Base-by-base conservation (phyloP, 805 yeast species). In the Saturnispora kantuleensis region DNA sequence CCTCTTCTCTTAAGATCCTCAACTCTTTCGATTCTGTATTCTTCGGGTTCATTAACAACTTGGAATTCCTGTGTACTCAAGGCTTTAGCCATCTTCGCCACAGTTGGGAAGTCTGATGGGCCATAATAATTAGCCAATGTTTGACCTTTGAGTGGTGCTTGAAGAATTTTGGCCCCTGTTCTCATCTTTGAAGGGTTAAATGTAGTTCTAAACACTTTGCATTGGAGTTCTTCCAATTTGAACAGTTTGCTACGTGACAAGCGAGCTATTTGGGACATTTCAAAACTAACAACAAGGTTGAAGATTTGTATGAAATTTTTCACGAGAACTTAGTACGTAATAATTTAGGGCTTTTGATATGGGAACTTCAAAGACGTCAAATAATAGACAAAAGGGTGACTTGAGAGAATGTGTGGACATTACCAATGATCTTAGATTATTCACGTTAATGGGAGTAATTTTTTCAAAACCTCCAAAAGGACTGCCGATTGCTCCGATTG, bases 1-100 rank as follows among this genome's bases (percentile, higher is more conserved):
- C 86, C 89, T 76, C 93, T 83, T 74, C 83, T 80, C 70, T 79
- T 84, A 64, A 85, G 73, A 39, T 68, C 69, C 47, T 66, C 77
- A 17, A 77, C 79, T 76, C 78, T 78, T 47, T 68, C 73, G 49
- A 81, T 57, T 63, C 95, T 73, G 63, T 81, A 79, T 36, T 71
- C 76, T 59, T 84, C 94, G 48, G 75, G 77, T 44, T 81, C 83
- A 53, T 83, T 82, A 5, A 73, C 70, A 51, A 84, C 73, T 42
- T 68, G 67, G 35, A 50, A 60, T 2, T 53, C 56, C 16, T 57
- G 57, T 3, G 50, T 52, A 31, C 50, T 50, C 54, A 60, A 56
- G 1, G 54, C 37, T 31, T 46, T 55, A n/a, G 52, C 52, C 40
- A 61, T 44, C 38, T 53, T 51, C 16, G 62, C 46, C n/a, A 79